Base-by-base conservation (phyloP, 768 basidiomycete genomes). In the Naganishia randhawae region DNA sequence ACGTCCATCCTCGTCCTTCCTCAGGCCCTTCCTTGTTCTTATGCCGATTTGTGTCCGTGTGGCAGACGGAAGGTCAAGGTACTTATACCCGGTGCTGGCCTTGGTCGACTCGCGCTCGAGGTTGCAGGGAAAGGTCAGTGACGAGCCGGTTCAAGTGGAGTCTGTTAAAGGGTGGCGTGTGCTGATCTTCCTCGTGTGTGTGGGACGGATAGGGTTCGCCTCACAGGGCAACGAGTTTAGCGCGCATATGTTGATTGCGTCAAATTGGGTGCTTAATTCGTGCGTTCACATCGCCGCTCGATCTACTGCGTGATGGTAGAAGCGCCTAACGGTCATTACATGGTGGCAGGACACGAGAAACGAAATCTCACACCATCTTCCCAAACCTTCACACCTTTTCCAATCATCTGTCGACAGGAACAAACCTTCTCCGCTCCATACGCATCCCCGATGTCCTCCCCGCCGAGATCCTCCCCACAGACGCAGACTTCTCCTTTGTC, bases 221-320 rank as follows among this genome's bases (percentile, higher is more conserved):
- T 92, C 89, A 71, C 93, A 95, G 79, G 93, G 90, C 25, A 96
- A 96, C 76, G 94, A 98, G 79, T 96, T 96, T 77, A 92, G 91
- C 35, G 89, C 94, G 72, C 92, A 91, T 79, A 95, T 94, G 92
- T 84, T 98, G 14, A 85, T 97, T 5, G 83, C 89, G 1, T 96
- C 94, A 4, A 88, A 88, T 75, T 90, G 89, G 77, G 86, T 96
- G 22, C 82, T 97, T 55, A 98, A 97, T 76, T 85, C 85, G 92
- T 92, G 73, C 11, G 84, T 62, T 39, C 13, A 25, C 51, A 42
- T 42, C 31, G 19, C 22, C 13, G 57, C 39, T 1, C 5, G 9
- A 27, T 11, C 31, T 31, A 5, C 29, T 16, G 2, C 53, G 27
- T 35, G 27, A n/a, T 39, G 33, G 41, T 42, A 16, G 14, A 3